Base-by-base conservation (phyloP, 192 early-diverging fungal genomes). In the Coemansia sp. region DNA sequence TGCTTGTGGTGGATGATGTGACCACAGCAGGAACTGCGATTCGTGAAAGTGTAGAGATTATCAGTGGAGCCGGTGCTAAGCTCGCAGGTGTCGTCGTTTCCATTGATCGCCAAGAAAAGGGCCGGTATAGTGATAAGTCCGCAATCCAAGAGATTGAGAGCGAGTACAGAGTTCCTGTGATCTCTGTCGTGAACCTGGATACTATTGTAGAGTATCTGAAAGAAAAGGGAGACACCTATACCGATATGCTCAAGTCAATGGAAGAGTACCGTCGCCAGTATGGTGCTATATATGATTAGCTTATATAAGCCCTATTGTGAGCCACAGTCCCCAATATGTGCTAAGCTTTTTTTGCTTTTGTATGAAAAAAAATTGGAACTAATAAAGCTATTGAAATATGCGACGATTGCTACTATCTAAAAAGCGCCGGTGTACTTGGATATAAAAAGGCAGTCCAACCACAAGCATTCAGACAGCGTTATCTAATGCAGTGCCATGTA, bases 1-100 rank as follows among this genome's bases (percentile, higher is more conserved):
- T 96, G 16, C 79, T 99, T 57, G 86, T 99, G 23, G 88, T 94
- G 32, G 98, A 99, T 84, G 98, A 99, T 79, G 98, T 99, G 9
- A 98, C 98, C 77, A 99, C 98, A 4, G 98, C 98, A 7, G 98
- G 98, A 32, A 99, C 98, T 10, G 95, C 98, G n/a, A 97, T 99
- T 74, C 84, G 93, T 23, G 96, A 99, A 77, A 88, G 88, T 44
- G 85, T 98, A 44, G 87, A 79, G 32, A 90, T 98, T 58, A 96
- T 99, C 56, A 68, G 85, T 67, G 71, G 75, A 16, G 85, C 88
- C 42, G 89, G 89, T 9, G 96, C 94, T 16, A 66, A 86, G 18
- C 72, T 94, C 40, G 85, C 86, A 9, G 96, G 96, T 52, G 92
- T 99, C 4, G 75, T 98, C 38, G 93, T 99, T 19, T 93, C 95